phyloP scores from a whole-genome alignment of 78 protist species.

The Isochrysis galbana region DNA sequence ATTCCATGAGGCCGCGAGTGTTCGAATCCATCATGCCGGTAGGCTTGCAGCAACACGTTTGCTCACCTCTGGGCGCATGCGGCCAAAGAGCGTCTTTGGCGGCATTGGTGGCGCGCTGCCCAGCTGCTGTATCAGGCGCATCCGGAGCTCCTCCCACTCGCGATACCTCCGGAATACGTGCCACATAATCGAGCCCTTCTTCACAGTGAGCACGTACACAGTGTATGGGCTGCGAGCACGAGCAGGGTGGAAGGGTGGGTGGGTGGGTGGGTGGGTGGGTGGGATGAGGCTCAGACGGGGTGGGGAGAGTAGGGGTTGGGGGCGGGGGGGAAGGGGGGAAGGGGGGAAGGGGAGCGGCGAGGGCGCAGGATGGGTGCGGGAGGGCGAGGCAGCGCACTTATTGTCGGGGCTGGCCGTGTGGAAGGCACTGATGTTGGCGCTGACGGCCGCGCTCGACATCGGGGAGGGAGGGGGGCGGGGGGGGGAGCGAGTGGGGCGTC shows the following conservation, averaged over 20 bases:
- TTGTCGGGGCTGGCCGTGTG: background rate
- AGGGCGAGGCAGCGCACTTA: background rate
- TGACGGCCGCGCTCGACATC: background rate
- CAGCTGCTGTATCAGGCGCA: background rate
- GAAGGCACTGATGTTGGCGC: background rate
- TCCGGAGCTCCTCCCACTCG: slow-evolving; percentile 8
- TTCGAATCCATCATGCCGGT: background rate
- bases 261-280: too few species aligned
- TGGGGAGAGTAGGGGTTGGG: too few species aligned
- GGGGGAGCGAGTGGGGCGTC: too few species aligned
- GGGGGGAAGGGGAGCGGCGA: too few species aligned
- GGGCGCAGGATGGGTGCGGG: background rate
- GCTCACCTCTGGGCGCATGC: slow-evolving; percentile 17
- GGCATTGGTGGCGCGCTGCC: slow-evolving; percentile 12
- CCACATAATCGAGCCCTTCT: background rate
- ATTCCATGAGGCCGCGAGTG: background rate
- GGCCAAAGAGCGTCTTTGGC: background rate
- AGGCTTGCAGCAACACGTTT: background rate
- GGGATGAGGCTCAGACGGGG: too few species aligned
- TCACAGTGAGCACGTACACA: background rate
- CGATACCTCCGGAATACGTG: background rate
- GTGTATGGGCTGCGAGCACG: background rate
- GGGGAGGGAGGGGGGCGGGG: too few species aligned
- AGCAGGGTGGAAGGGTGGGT: too few species aligned
- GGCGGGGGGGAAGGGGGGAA: too few species aligned